These are phyloP conservation scores for Colletotrichum eremochloae DNA, from an alignment of 2,329 filamentous ascomycete species.

Conservation along the genomic window DNA sequence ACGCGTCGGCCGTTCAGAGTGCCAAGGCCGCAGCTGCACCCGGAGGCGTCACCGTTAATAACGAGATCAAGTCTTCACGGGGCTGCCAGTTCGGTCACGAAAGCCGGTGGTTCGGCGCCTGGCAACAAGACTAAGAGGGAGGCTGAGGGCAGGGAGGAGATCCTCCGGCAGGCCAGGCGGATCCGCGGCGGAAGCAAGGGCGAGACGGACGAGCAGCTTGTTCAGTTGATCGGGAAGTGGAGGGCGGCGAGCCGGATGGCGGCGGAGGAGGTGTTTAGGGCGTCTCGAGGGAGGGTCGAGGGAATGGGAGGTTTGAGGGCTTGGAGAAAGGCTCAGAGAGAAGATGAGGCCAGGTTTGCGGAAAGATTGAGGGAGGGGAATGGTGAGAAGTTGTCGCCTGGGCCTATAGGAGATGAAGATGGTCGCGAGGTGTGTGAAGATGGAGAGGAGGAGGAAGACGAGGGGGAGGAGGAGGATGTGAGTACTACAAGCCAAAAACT, in stretches of 20 bases:
- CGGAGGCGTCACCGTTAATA: conserved; percentile 6
- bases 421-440: background rate
- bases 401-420: conserved; percentile 6
- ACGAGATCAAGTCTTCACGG: background rate
- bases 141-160: conserved; percentile 33
- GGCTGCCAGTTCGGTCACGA: background rate
- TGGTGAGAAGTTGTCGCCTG: conserved; percentile 40
- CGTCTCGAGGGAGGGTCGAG: conserved; percentile 25
- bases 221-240: conserved; percentile 41
- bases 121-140: conserved; percentile 11
- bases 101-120: background rate
- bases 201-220: conserved; percentile 34
- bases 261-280: conserved; percentile 41
- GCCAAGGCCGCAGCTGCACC: conserved; percentile 12
- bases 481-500: background rate
- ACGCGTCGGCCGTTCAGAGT: conserved; percentile 30
- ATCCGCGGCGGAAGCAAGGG: conserved; percentile 4
- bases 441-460: background rate
- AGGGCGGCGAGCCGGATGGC: conserved; percentile 39
- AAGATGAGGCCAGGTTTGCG: conserved; percentile 49
- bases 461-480: conserved; percentile 17
- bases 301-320: conserved; percentile 34
- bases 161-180: conserved; percentile 37
- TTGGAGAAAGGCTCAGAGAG: conserved; percentile 33
- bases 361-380: conserved; percentile 50